These are phyloP conservation scores for Clonostachys rhizophaga DNA, from an alignment of 2,329 filamentous ascomycete genomes.

Conservation along the genomic window DNA sequence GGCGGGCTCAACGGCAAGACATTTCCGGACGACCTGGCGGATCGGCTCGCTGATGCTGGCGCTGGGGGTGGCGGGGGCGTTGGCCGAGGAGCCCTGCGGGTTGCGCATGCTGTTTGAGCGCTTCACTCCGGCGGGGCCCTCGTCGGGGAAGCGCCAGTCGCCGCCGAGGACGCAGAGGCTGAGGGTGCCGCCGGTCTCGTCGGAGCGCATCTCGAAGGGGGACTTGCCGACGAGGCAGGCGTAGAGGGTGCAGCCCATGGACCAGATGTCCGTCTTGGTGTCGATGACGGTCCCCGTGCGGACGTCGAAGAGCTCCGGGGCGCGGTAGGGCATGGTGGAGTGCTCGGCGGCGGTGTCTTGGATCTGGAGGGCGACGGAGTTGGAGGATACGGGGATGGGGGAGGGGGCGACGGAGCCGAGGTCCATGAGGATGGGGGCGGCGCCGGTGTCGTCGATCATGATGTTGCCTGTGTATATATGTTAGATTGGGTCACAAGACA, in stretches of 20 bases:
- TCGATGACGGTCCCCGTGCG: slow-evolving; percentile 90
- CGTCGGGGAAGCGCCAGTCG: slow-evolving; percentile 95
- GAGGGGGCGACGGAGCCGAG: slow-evolving; percentile 86
- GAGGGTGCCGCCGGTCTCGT: slow-evolving; percentile 91
- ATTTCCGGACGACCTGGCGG: slow-evolving; percentile 81
- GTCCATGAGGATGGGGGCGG: slow-evolving; percentile 92
- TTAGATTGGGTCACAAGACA: not conserved
- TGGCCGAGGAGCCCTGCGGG: slow-evolving; percentile 16
- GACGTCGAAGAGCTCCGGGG: slow-evolving; percentile 95
- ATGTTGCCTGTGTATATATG: slow-evolving; percentile 64
- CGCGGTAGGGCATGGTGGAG: slow-evolving; percentile 97
- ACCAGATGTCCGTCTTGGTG: slow-evolving; percentile 98
- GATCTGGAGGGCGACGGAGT: slow-evolving; percentile 83
- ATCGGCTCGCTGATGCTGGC: slow-evolving; percentile 73
- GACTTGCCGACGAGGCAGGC: slow-evolving; percentile 95
- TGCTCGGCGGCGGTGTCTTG: slow-evolving; percentile 95
- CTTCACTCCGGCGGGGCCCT: slow-evolving; percentile 57
- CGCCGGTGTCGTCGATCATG: slow-evolving; percentile 93
- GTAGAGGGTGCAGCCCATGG: slow-evolving; percentile 93
- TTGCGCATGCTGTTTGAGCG: slow-evolving; percentile 34
- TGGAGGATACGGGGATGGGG: slow-evolving; percentile 83
- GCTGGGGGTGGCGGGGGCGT: slow-evolving; percentile 13
- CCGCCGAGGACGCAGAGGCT: slow-evolving; percentile 90
- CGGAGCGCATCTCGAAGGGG: slow-evolving; percentile 90
- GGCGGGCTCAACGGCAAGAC: slow-evolving; percentile 78